Conservation (phyloP, 768 basidiomycete genomes). For the Lanmaoa rubissima region DNA sequence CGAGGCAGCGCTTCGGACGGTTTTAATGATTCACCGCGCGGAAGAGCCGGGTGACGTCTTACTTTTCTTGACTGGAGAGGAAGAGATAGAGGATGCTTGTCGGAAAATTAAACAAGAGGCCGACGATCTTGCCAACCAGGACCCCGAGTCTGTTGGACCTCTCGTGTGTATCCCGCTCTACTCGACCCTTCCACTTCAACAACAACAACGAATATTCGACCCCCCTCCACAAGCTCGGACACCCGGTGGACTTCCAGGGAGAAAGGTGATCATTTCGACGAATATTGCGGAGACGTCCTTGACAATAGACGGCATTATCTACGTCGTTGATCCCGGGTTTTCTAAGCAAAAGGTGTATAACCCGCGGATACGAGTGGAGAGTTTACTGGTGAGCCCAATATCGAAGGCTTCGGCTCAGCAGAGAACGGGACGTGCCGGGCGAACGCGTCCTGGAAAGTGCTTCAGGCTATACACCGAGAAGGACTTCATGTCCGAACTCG, state of each 20-base stretch:
- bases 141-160: slow-evolving; percentile 78
- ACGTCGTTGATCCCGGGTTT: slow-evolving; percentile 97
- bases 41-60: slow-evolving; percentile 93
- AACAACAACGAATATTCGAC: slow-evolving; percentile 97
- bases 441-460: slow-evolving; percentile 95
- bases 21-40: slow-evolving; percentile 94
- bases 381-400: slow-evolving; percentile 88
- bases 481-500: slow-evolving; percentile 93
- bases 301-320: slow-evolving; percentile 99
- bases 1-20: slow-evolving; percentile 94
- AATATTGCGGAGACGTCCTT: slow-evolving; percentile 98
- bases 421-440: slow-evolving; percentile 92
- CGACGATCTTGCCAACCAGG: slow-evolving; percentile 73
- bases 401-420: slow-evolving; percentile 97
- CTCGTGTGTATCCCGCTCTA: slow-evolving; percentile 90
- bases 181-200: slow-evolving; percentile 89
- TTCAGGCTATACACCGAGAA: slow-evolving; percentile 96
- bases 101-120: slow-evolving; percentile 90
- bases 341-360: slow-evolving; percentile 99
- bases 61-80: slow-evolving; percentile 95
- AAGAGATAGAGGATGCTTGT: slow-evolving; percentile 97
- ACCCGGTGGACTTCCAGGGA: slow-evolving; percentile 73
- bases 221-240: slow-evolving; percentile 65
- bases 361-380: slow-evolving; percentile 94
- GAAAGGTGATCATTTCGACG: slow-evolving; percentile 93